phyloP scores from a whole-genome alignment of 2,329 filamentous ascomycete species.

The Monosporascus sp. region DNA sequence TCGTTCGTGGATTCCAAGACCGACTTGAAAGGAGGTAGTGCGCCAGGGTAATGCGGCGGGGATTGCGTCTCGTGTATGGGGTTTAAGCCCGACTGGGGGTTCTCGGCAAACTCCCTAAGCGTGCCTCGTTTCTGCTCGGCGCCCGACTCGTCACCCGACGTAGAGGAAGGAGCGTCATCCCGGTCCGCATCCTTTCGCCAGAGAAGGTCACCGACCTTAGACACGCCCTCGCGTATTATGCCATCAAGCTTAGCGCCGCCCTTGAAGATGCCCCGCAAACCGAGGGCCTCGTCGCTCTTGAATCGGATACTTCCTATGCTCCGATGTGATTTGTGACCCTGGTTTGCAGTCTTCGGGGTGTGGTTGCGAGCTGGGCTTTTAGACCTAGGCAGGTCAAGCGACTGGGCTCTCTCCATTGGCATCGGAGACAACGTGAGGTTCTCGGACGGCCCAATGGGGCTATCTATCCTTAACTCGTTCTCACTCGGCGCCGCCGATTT shows the following conservation, averaged over 20 bases:
- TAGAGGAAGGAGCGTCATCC: slow-evolving; percentile 28
- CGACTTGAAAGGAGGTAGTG: slow-evolving; percentile 45
- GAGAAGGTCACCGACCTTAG: slow-evolving; percentile 50
- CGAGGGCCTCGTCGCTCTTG: slow-evolving; percentile 43
- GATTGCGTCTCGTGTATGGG: slow-evolving; percentile 26
- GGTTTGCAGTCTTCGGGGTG: slow-evolving; percentile 32
- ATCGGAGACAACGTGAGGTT: slow-evolving; percentile 20
- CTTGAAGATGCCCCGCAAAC: slow-evolving; percentile 71
- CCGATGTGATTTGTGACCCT: slow-evolving; percentile 42
- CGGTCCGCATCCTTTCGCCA: slow-evolving; percentile 46
- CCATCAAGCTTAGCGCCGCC: slow-evolving; percentile 64
- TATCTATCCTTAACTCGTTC: slow-evolving; percentile 28
- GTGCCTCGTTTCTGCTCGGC: slow-evolving; percentile 36
- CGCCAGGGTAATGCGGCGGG: slow-evolving; percentile 43
- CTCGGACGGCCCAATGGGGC: slow-evolving; percentile 20
- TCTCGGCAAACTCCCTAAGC: slow-evolving; percentile 27
- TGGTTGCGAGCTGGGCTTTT: slow-evolving; percentile 34
- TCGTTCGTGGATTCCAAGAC: slow-evolving; percentile 20
- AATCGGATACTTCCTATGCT: slow-evolving; percentile 45
- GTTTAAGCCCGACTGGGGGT: slow-evolving; percentile 30
- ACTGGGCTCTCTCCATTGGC: slow-evolving; percentile 21
- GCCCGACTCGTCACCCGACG: slow-evolving; percentile 46
- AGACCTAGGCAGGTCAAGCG: slow-evolving; percentile 25
- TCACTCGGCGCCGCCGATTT: slow-evolving; percentile 14
- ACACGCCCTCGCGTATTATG: slow-evolving; percentile 56